phyloP scores from a whole-genome alignment of 768 basidiomycete species.

The Paxillus ammoniavirescens region DNA sequence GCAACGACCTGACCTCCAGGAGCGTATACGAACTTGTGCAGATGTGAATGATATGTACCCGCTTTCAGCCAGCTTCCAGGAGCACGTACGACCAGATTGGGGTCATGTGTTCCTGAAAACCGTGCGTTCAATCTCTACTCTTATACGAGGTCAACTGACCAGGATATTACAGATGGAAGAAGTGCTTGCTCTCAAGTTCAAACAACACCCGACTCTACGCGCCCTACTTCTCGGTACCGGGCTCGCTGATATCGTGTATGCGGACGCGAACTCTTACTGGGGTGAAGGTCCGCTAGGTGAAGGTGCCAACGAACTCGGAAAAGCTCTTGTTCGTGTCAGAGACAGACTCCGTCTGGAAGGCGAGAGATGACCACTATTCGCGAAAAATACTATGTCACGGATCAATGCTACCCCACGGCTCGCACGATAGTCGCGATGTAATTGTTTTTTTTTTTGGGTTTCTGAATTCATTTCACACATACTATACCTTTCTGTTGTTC shows the following conservation, averaged over 20 bases:
- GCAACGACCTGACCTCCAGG: conserved; percentile 50
- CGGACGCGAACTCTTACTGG: conserved; percentile 65
- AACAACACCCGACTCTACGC: conserved; percentile 63
- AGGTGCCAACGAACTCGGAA: conserved; percentile 65
- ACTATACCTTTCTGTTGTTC: background rate
- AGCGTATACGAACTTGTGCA: conserved; percentile 49
- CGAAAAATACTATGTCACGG: background rate
- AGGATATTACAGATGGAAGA: conserved; percentile 55
- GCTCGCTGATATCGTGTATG: conserved; percentile 48
- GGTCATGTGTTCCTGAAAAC: conserved; percentile 44
- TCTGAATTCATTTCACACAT: background rate
- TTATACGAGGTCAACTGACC: background rate
- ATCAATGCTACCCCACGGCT: background rate
- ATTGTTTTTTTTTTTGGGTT: background rate
- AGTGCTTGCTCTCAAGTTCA: conserved; percentile 65
- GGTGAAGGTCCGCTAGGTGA: conserved; percentile 51
- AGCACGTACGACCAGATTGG: conserved; percentile 56
- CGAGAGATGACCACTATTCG: conserved; percentile 4
- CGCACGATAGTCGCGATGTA: background rate
- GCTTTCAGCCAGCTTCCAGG: conserved; percentile 32
- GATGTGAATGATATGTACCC: conserved; percentile 39
- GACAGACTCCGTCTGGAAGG: conserved; percentile 39
- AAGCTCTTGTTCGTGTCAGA: conserved; percentile 54
- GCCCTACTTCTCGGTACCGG: conserved; percentile 54
- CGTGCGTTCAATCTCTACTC: conserved; percentile 36